A percentile compares a stretch with the other conserved stretches of the same genome.
phyloP scores from a whole-genome alignment of 2,329 filamentous ascomycete genomes.

The Stachybotrys echinatus region DNA sequence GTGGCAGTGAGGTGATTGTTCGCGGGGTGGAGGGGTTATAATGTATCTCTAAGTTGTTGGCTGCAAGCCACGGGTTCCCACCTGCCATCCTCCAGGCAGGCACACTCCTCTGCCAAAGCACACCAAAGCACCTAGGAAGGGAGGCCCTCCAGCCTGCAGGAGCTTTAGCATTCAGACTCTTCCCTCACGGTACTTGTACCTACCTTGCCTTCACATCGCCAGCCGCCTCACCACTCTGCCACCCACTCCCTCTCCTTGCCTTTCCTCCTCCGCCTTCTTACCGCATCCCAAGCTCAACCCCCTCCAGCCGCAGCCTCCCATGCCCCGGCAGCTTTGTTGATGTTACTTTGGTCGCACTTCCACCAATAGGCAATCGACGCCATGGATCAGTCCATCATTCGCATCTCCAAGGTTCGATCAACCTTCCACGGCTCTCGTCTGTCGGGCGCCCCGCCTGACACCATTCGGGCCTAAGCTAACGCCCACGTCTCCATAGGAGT shows the following conservation, averaged over 20 bases:
- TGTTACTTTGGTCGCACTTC: background rate
- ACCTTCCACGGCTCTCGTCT: background rate
- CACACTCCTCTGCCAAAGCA: too few species aligned
- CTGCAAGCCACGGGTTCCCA: too few species aligned
- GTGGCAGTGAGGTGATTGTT: too few species aligned
- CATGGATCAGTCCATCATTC: constrained; percentile 77
- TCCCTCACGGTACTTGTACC: background rate
- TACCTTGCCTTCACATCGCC: background rate
- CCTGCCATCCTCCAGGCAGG: too few species aligned
- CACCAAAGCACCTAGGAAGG: too few species aligned
- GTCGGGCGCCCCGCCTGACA: constrained; percentile 13
- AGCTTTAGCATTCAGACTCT: too few species aligned
- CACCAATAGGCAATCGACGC: constrained; percentile 6
- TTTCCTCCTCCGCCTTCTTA: background rate
- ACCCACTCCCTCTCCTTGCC: background rate
- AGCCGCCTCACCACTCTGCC: background rate
- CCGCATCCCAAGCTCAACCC: background rate
- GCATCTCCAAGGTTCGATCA: constrained; percentile 69
- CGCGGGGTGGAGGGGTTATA: too few species aligned
- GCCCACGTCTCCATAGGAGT: constrained; percentile 52
- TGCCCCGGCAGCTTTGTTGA: background rate
- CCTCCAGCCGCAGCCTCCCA: background rate
- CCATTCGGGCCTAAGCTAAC: constrained; percentile 5
- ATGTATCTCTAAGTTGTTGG: too few species aligned
- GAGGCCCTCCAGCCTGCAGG: too few species aligned